Base-by-base conservation (phyloP, 441 rosid species). In the Jatropha podagrica region DNA sequence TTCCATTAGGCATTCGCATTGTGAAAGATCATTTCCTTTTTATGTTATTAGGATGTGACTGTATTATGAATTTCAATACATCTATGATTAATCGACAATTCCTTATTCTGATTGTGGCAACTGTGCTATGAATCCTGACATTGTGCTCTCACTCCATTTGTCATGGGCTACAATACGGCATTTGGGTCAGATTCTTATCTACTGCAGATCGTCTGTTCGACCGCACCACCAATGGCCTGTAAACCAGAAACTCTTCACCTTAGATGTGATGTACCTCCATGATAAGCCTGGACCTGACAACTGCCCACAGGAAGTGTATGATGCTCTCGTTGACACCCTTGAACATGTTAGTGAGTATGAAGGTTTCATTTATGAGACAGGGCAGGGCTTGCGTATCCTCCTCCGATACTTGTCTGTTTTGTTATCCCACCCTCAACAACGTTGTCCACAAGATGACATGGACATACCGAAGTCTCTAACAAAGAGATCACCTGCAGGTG, bases 241-340 rank as follows among this genome's bases (percentile, higher is more conserved):
- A 38, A 91, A 84, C 88, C 96, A 89, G 85, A 93, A 92, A 79
- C 84, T 83, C 74, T 93, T 95, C 91, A 92, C 97, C 15, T 67
- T 95, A 51, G 99, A 95, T 83, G 98, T 95, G 77, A 84, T 95
- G 86, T 93, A 95, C 84, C 90, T 95, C 72, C 98, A 95, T 5
- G 93, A 93, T 82, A 95, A 93, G 83, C 98, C 99, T 58, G 86
- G 91, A 59, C 93, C 90, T 14, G 95, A 92, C 52, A 95, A 93
- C 81, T 92, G 95, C 80, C 98, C 98, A 5, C 98, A 95, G 83
- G 89, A 83, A 64, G 96, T 91, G 38, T 95, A 91, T 38, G 96
- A 92, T 79, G 76, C 85, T 13, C 96, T 95, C 0, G 93, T 89
- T 0, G 97, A 93, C 58, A 86, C 90, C 40, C 97, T 95, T 14